phyloP scores from a whole-genome alignment of 306 rosid genomes.

The Fagus sylvatica region DNA sequence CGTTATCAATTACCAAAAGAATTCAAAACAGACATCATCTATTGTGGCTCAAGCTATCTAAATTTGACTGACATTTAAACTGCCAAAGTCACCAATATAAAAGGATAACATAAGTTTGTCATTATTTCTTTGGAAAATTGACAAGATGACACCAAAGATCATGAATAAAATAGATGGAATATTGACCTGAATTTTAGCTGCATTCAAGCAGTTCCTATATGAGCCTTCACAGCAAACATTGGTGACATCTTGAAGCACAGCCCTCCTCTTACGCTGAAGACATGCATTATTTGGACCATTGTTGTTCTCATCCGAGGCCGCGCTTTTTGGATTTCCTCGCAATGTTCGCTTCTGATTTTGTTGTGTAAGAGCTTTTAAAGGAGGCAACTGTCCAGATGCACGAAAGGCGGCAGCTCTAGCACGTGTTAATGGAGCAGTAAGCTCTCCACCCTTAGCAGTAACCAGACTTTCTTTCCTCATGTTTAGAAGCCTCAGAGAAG shows the following conservation, averaged over 20 bases:
- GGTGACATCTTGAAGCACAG: constrained; percentile 67
- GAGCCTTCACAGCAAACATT: constrained; percentile 56
- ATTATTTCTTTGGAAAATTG: background rate
- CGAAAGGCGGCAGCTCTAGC: constrained; percentile 64
- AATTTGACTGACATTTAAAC: background rate
- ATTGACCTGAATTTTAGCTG: constrained; percentile 64
- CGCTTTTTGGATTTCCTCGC: constrained; percentile 47
- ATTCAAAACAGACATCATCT: background rate
- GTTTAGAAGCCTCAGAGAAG: constrained; percentile 43
- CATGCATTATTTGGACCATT: constrained; percentile 36
- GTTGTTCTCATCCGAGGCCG: constrained; percentile 33
- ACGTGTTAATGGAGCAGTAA: constrained; percentile 67
- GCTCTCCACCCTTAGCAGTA: constrained; percentile 36
- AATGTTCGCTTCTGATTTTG: constrained; percentile 42
- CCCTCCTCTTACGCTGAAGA: constrained; percentile 58
- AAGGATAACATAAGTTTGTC: background rate
- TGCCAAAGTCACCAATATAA: background rate
- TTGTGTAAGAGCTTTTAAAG: constrained; percentile 38
- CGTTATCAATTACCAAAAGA: background rate
- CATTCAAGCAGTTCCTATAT: constrained; percentile 43
- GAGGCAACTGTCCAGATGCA: constrained; percentile 53
- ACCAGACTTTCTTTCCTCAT: constrained; percentile 68
- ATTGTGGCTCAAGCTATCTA: background rate
- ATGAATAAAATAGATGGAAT: background rate
- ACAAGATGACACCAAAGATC: background rate